A percentile compares a stretch with the other conserved stretches of the same genome.
phyloP scores from a whole-genome alignment of 2,329 filamentous ascomycete species.

The Sclerotinia spermophila region DNA sequence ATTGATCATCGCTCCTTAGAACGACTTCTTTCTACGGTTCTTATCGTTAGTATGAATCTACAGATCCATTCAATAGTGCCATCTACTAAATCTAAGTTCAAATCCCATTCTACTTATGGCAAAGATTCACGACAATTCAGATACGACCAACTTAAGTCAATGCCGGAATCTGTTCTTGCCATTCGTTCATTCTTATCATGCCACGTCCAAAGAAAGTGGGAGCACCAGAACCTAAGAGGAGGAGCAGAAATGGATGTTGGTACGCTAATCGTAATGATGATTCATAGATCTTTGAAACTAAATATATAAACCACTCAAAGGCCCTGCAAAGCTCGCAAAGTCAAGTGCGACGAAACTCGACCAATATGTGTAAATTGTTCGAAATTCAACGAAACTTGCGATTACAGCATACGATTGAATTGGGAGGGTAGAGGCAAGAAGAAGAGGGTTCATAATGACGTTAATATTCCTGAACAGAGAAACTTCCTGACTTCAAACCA shows the following conservation, averaged over 20 bases:
- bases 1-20: not conserved
- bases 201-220: constrained; percentile 63
- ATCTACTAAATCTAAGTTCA: constrained; percentile 1
- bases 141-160: not conserved
- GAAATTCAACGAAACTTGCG: constrained; percentile 68
- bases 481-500: constrained; percentile 21
- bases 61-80: not conserved
- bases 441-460: constrained; percentile 45
- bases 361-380: constrained; percentile 70
- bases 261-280: constrained; percentile 38
- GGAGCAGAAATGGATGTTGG: constrained; percentile 68
- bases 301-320: constrained; percentile 41
- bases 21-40: not conserved
- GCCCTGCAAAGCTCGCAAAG: constrained; percentile 75
- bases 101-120: not conserved
- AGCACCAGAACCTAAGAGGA: constrained; percentile 60
- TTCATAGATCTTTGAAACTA: constrained; percentile 15
- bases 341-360: constrained; percentile 78
- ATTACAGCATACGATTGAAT: constrained; percentile 77
- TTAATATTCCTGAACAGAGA: constrained; percentile 16
- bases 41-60: not conserved
- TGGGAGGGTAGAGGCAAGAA: constrained; percentile 72
- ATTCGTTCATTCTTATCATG: constrained; percentile 43
- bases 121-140: not conserved
- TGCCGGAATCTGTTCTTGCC: not conserved